Evolutionary conservation across 306 rosid species (phyloP), one percentile per base, ranked within the genome.

Genomic region (Trichosanthes cucumerina): DNA sequence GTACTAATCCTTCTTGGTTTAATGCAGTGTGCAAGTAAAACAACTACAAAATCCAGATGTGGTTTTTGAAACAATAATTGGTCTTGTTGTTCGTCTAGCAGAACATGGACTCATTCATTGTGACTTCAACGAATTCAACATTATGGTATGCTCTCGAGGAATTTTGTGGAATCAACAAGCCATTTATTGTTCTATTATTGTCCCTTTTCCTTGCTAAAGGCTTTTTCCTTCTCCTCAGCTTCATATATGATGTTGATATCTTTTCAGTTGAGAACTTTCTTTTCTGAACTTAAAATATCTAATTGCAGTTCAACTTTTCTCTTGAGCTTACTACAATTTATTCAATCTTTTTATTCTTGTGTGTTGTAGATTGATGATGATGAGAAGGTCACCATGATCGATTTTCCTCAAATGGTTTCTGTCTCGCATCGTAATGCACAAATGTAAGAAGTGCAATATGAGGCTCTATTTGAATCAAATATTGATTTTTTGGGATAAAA

Each of bases 341-440:
- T 44, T 64, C 19, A 11, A 82, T 39, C 54, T 43, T 62, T 7
- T 59, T 36, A 62, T 62, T 12, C 53, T 31, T 50, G 43, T 59
- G 38, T 58, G 46, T 62, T 83, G 80, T 82, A 94, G 98, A 94
- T 94, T 77, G 89, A 85, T 60, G 92, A 94, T 63, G 97, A 92
- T 19, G 97, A 89, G 87, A 90, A 90, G 69, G 58, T 94, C 79
- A 92, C 97, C 31, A 80, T 94, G 95, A 94, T 94, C 72, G 97
- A 90, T 85, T 94, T 94, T 88, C 98, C 97, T 6, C 97, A 94
- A 82, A 94, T 89, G 98, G 97, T 94, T 58, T 92, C 96, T 79
- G 90, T 92, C 76, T 91, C 93, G 9, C 96, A 92, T 84, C 95
- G 88, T 26, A 94, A 92, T 84, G 97, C 95, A 9, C 91, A 92